Conservation (phyloP, 306 rosid genomes). For the Cucurbita argyrosperma region DNA sequence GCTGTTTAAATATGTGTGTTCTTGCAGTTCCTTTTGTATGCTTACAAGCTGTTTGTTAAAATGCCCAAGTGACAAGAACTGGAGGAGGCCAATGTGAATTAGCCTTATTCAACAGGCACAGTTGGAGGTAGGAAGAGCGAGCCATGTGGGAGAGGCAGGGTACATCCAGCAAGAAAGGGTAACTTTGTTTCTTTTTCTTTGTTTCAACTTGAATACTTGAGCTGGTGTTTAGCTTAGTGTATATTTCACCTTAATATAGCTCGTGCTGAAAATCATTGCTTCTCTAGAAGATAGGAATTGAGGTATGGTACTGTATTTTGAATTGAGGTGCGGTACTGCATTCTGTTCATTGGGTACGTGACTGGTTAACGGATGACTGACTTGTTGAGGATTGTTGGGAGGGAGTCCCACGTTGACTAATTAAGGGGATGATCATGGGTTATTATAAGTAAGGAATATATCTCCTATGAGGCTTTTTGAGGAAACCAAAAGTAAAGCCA, state of each 20-base stretch:
- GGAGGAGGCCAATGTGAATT: not conserved
- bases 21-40: not conserved
- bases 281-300: not conserved
- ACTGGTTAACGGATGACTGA: not conserved
- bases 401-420: too few relatives aligned
- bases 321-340: not conserved
- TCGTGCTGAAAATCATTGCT: not conserved
- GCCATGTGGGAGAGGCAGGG: constrained; percentile 1
- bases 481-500: too few relatives aligned
- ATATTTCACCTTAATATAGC: not conserved
- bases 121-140: constrained; percentile 14
- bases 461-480: too few relatives aligned
- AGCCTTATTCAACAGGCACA: not conserved
- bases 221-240: not conserved
- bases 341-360: not conserved
- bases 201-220: not conserved
- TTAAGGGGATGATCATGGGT: too few relatives aligned
- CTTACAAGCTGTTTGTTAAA: not conserved
- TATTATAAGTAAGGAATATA: too few relatives aligned
- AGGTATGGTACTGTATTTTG: not conserved
- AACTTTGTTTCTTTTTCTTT: not conserved
- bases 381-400: too few relatives aligned
- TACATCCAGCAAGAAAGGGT: not conserved
- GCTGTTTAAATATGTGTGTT: constrained; percentile 8
- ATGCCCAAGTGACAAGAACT: not conserved